Evolutionary conservation across 768 basidiomycete genomes (phyloP), one percentile per base, ranked within the genome.

Genomic region (Xerocomus brunneocitrinus): DNA sequence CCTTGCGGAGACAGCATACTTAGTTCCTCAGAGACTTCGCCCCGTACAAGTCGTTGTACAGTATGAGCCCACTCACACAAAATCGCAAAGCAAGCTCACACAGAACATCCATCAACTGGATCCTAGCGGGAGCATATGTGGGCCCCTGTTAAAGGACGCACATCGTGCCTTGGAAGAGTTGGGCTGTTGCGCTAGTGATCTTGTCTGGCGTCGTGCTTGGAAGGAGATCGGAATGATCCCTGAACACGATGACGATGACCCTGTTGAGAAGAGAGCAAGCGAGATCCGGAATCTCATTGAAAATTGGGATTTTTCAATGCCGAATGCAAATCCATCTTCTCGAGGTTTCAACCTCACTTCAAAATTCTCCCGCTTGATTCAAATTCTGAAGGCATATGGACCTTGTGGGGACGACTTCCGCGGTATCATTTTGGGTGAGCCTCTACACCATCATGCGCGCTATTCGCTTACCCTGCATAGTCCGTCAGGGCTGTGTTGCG

Each of bases 151-250:
- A 62, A 71, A 64, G 40, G 71, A 75, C 27, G 79, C 83, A 10
- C 74, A 72, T 19, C 65, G 69, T 58, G 76, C 76, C 19, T 66
- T 79, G 34, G 62, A 66, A 27, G 81, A 87, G 61, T 63, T 91
- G 30, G 89, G 89, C 7, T 58, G 76, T 35, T 89, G 84, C 58
- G 88, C 85, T 45, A 75, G 83, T 35, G 86, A 90, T 58, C 70
- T 89, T 34, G 71, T 85, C 46, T 91, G 86, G 88, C 75, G 83
- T 57, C 76, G 76, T 40, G 76, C 76, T 22, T 57, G 79, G 43
- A 76, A 72, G 55, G 75, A 76, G 47, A 52, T 61, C 9, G 54
- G 56, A 42, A 54, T 64, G 46, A 59, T 60, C n/a, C 62, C 65
- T n/a, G 68, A 67, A 46, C 64, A 71, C 44, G 71, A 76, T 16